These are phyloP conservation scores for Paramecium octaurelia DNA, from an alignment of 73 alveolate species.

Conservation along the genomic window DNA sequence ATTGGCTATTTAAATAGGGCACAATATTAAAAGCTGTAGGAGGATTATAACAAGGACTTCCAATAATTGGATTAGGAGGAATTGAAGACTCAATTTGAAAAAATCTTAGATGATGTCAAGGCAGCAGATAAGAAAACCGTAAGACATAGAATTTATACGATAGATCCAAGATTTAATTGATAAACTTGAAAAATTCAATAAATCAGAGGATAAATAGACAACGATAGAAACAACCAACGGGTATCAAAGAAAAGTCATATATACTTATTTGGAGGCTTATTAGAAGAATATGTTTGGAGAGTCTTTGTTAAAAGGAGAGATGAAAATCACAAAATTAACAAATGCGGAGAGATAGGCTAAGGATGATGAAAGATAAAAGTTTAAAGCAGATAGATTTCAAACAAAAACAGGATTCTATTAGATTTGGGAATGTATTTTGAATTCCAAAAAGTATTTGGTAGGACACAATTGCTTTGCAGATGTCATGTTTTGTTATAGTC, in stretches of 20 bases:
- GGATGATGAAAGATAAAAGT: background rate
- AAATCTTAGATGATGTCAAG: background rate
- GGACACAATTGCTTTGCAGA: conserved; percentile 54
- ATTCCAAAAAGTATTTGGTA: background rate
- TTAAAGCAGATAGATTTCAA: background rate
- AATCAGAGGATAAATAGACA: background rate
- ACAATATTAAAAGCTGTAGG: background rate
- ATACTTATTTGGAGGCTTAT: background rate
- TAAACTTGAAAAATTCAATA: background rate
- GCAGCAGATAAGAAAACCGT: background rate
- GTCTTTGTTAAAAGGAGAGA: background rate
- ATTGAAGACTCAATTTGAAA: background rate
- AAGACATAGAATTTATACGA: background rate
- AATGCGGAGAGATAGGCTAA: background rate
- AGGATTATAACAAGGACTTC: background rate
- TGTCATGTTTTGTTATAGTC: background rate
- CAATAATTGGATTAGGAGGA: background rate
- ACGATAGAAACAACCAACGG: background rate
- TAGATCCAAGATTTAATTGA: background rate
- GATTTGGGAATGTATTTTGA: background rate
- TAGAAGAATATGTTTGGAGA: conserved; percentile 19
- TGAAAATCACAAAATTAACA: background rate
- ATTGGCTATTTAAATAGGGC: background rate
- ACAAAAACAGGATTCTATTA: background rate
- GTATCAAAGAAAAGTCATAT: background rate